Evolutionary conservation across 2,329 filamentous ascomycete species (phyloP).

Genomic region (Hymenoscyphus infarciens): DNA sequence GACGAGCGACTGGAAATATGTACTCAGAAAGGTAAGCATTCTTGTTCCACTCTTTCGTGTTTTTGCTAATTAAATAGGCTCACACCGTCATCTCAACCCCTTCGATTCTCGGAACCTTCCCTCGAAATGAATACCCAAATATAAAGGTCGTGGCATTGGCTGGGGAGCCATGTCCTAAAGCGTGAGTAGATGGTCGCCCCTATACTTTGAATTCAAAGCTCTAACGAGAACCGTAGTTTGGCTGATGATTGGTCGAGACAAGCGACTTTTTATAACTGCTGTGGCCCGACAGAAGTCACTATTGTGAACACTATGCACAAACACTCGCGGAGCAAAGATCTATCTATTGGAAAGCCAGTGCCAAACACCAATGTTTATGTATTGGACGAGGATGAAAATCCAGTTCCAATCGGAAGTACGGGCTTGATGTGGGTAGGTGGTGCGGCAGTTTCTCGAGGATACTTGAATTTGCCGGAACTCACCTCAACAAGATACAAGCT

Average conservation of each 20-base stretch:
- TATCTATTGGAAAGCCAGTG: constrained; percentile 53
- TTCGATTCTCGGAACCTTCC: constrained; percentile 50
- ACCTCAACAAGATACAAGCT: constrained; percentile 47
- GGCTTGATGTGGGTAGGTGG: constrained; percentile 44
- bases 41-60: not conserved
- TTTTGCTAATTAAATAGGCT: constrained; percentile 6
- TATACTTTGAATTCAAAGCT: not conserved
- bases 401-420: constrained; percentile 39
- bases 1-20: constrained; percentile 46
- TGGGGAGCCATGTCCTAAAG: constrained; percentile 48
- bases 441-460: constrained; percentile 37
- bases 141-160: constrained; percentile 52
- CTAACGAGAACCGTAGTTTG: constrained; percentile 34
- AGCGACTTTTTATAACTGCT: constrained; percentile 52
- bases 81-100: constrained; percentile 54
- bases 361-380: constrained; percentile 54
- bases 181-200: constrained; percentile 33
- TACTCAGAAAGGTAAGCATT: constrained; percentile 42
- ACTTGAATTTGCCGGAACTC: constrained; percentile 37
- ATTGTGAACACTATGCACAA: constrained; percentile 56
- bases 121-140: constrained; percentile 46
- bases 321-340: constrained; percentile 43
- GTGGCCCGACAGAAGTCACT: constrained; percentile 58
- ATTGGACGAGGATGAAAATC: constrained; percentile 38
- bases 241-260: constrained; percentile 53